phyloP scores from a whole-genome alignment of 2,329 filamentous ascomycete species.

The Rachicladosporium sp. region DNA sequence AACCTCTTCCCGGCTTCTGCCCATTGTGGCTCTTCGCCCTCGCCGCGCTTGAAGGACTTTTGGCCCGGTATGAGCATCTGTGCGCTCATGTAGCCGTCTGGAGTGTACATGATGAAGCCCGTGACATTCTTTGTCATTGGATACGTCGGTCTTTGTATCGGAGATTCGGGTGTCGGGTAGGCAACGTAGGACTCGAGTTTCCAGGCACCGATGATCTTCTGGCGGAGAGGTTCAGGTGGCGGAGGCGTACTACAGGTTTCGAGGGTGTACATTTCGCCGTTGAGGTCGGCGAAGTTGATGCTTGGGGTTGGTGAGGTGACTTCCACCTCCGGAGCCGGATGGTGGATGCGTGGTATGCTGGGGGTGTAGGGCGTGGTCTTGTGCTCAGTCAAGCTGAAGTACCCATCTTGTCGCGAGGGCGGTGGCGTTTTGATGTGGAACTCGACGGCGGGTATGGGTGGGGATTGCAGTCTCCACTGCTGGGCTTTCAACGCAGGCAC shows the following conservation, averaged over 20 bases:
- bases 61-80: conserved; percentile 27
- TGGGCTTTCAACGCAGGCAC: conserved; percentile 8
- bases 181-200: conserved; percentile 27
- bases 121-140: conserved; percentile 26
- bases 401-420: conserved; percentile 2
- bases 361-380: conserved; percentile 7
- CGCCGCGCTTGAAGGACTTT: conserved; percentile 25
- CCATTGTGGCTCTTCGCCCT: conserved; percentile 27
- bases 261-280: conserved; percentile 22
- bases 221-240: conserved; percentile 19
- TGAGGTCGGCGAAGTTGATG: conserved; percentile 20
- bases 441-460: conserved; percentile 8
- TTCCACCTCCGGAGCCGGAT: conserved; percentile 1
- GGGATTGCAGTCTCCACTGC: conserved; percentile 12
- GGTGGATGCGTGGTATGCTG: conserved; percentile 1
- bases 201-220: conserved; percentile 25
- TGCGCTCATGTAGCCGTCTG: conserved; percentile 28
- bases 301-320: conserved; percentile 1
- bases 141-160: conserved; percentile 22
- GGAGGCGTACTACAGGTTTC: conserved; percentile 18
- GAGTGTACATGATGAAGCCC: conserved; percentile 28
- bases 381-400: conserved; percentile 5
- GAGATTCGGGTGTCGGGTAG: conserved; percentile 24
- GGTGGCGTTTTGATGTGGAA: conserved; percentile 4
- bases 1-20: conserved; percentile 27